Evolutionary conservation across 306 rosid species (phyloP).

Genomic region (Corylus avellana): DNA sequence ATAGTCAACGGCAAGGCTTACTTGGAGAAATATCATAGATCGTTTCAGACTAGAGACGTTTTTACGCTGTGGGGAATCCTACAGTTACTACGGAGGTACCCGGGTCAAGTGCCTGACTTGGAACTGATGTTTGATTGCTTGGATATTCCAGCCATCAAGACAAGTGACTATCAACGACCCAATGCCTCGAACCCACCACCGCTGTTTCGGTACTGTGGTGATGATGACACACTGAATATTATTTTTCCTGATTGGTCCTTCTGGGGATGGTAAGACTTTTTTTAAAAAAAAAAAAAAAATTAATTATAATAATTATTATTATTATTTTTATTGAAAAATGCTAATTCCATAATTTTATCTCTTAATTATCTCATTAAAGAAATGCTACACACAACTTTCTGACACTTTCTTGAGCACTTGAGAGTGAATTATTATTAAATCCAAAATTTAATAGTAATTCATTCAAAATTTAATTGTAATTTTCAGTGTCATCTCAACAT

Average conservation of each 20-base stretch:
- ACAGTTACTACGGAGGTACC: slow-evolving; percentile 82
- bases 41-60: slow-evolving; percentile 77
- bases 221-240: slow-evolving; percentile 66
- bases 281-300: too few species aligned
- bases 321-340: too few species aligned
- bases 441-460: too few species aligned
- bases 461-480: too few species aligned
- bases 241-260: slow-evolving; percentile 99
- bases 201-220: slow-evolving; percentile 72
- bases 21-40: slow-evolving; percentile 53
- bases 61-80: slow-evolving; percentile 87
- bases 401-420: too few species aligned
- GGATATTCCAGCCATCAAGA: slow-evolving; percentile 66
- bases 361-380: too few species aligned
- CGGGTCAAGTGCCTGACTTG: slow-evolving; percentile 74
- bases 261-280: slow-evolving; percentile 63
- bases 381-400: too few species aligned
- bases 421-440: too few species aligned
- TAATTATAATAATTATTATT: too few species aligned
- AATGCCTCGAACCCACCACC: slow-evolving; percentile 60
- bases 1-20: slow-evolving; percentile 73
- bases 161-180: slow-evolving; percentile 16
- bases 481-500: too few species aligned
- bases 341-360: too few species aligned
- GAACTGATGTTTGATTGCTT: slow-evolving; percentile 91